Evolutionary conservation across 2,329 filamentous ascomycete species (phyloP).

Genomic region (Paraphoma chrysanthemicola): DNA sequence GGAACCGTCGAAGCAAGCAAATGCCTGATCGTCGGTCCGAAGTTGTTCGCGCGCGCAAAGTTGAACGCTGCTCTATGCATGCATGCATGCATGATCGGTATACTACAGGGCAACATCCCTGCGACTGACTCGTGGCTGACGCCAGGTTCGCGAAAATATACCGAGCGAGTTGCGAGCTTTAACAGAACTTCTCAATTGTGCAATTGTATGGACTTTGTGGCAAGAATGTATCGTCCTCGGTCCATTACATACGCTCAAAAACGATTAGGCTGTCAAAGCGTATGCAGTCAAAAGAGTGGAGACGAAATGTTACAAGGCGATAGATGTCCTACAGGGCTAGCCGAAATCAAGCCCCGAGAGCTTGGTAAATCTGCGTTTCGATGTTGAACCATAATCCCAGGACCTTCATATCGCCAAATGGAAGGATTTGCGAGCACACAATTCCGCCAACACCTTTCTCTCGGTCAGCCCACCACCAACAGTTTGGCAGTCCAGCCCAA

Average conservation of each 20-base stretch:
- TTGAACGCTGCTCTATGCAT: neutral
- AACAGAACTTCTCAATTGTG: no score
- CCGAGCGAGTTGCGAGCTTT: neutral
- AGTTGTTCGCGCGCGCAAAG: neutral
- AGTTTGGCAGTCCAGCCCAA: conserved; percentile 67
- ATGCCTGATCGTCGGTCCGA: neutral
- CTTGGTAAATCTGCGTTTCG: conserved; percentile 30
- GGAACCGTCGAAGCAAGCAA: no score
- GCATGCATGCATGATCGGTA: neutral
- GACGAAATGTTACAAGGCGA: neutral
- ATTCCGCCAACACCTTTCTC: conserved; percentile 62
- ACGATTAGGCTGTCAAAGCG: no score
- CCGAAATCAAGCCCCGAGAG: conserved; percentile 4
- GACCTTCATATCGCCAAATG: conserved; percentile 38
- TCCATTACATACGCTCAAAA: no score
- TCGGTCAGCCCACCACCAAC: conserved; percentile 68
- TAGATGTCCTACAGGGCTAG: neutral
- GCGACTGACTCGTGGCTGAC: neutral
- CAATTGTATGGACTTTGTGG: no score
- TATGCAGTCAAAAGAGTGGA: neutral
- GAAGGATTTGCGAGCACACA: conserved; percentile 37
- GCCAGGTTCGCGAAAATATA: neutral
- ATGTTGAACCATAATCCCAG: conserved; percentile 28
- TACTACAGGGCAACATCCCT: neutral
- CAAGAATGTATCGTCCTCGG: no score